A percentile compares a stretch with the other conserved stretches of the same genome.
Evolutionary conservation across 2,329 filamentous ascomycete species (phyloP).

Genomic region (Ophiocordyceps camponoti-saundersi): DNA sequence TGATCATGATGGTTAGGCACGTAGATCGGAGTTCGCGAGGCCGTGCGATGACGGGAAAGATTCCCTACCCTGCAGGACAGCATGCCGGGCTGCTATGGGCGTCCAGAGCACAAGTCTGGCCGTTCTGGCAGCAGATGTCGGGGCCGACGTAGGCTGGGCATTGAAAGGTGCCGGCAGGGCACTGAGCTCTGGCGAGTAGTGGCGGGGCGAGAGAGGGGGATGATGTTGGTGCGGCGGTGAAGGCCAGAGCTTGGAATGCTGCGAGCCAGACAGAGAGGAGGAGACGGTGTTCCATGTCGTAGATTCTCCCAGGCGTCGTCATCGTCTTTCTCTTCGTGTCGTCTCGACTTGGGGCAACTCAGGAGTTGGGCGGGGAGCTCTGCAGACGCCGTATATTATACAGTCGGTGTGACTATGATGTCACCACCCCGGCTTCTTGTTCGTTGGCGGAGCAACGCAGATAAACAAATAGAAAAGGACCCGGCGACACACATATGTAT

Average conservation of each 20-base stretch:
- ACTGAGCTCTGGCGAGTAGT: slow-evolving; percentile 15
- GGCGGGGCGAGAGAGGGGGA: slow-evolving; percentile 7
- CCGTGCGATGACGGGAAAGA: neutral
- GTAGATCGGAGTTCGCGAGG: too few relatives aligned
- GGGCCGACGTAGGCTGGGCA: slow-evolving; percentile 29
- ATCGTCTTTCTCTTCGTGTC: too few relatives aligned
- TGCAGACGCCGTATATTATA: too few relatives aligned
- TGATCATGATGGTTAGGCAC: neutral
- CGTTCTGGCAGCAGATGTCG: slow-evolving; percentile 32
- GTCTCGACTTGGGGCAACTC: too few relatives aligned
- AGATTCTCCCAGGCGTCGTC: too few relatives aligned
- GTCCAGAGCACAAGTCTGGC: slow-evolving; percentile 33
- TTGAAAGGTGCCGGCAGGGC: slow-evolving; percentile 31
- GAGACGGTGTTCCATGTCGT: neutral
- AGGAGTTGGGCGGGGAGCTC: too few relatives aligned
- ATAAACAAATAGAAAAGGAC: neutral
- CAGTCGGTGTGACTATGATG: neutral
- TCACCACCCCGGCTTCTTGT: slow-evolving; percentile 1
- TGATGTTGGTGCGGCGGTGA: neutral
- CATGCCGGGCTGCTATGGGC: slow-evolving; percentile 31
- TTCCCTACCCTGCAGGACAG: slow-evolving; percentile 31
- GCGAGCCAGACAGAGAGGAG: neutral
- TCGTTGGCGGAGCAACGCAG: slow-evolving; percentile 13
- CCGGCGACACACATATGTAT: too few relatives aligned
- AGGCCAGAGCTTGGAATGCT: neutral